Base-by-base conservation (phyloP, 768 basidiomycete species). In the Cystoderma amianthinum region DNA sequence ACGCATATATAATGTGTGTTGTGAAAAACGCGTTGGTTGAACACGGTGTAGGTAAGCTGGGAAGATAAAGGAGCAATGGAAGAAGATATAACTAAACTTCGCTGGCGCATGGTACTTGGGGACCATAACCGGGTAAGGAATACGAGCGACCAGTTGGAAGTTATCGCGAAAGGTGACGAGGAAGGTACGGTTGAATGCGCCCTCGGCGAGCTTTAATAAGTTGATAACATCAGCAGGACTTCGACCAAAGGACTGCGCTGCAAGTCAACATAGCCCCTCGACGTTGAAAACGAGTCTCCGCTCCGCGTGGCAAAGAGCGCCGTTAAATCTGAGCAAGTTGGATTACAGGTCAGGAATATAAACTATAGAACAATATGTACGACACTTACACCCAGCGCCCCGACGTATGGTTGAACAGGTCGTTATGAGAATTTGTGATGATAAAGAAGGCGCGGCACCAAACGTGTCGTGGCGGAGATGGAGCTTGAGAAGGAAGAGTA, bases 171-270 rank as follows among this genome's bases (percentile, higher is more conserved):
- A 49, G 44, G 61, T 63, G 45, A 72, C 60, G 47, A 61, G 54
- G 50, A 71, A 69, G 32, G 49, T 59, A 19, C 63, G 61, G 50
- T 69, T 70, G 42, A 60, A 60, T 1, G 64, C 63, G n/a, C 65
- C 65, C 60, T 76, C 74, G 38, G 58, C 68, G 25, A 75, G 68
- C 47, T 74, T 76, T 43, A 1, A 4, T 0, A 72, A 28, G 45
- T 20, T 36, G 51, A 54, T 55, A 54, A 74, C 44, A 55, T 73
- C 65, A 11, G 46, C 46, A 56, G 57, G 52, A 49, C 48, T 66
- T 6, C 58, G 61, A 48, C 44, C 36, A 12, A 72, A 60, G 22
- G 70, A 64, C 56, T 66, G n/a, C 33, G 39, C n/a, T n/a, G n/a
- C n/a, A n/a, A n/a, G n/a, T n/a, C n/a, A n/a, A n/a, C n/a, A n/a